A percentile compares a stretch with the other conserved stretches of the same genome.
These are phyloP conservation scores for Oehlia diaphana DNA, from an alignment of 192 early-diverging fungal species.

Conservation along the genomic window DNA sequence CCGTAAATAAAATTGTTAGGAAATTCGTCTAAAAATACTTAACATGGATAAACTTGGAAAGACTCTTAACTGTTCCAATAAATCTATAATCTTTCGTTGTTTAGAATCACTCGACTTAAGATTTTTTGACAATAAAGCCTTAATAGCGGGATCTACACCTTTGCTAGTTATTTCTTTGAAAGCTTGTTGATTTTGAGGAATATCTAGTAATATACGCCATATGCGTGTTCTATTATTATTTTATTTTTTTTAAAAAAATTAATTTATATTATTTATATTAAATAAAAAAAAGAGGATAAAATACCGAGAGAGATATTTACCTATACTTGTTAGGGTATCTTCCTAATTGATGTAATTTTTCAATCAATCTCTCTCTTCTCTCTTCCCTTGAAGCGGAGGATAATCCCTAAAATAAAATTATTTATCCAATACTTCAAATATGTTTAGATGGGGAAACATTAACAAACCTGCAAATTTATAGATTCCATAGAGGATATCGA, in stretches of 20 bases:
- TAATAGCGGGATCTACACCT: neutral
- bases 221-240: neutral
- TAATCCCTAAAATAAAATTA: constrained; percentile 6
- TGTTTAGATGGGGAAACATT: neutral
- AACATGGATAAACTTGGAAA: neutral
- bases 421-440: neutral
- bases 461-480: neutral
- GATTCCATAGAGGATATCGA: neutral
- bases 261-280: neutral
- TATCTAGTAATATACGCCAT: constrained; percentile 8
- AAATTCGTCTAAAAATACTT: neutral
- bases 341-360: constrained; percentile 8
- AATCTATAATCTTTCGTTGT: neutral
- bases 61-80: neutral
- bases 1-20: neutral
- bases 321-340: constrained; percentile 9
- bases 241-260: neutral
- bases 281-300: too few species aligned
- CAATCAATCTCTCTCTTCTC: constrained; percentile 9
- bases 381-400: constrained; percentile 10
- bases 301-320: neutral
- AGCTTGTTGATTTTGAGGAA: constrained; percentile 8
- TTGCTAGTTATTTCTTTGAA: constrained; percentile 2
- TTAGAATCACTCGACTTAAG: neutral
- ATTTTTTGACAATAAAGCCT: neutral